Evolutionary conservation across 1,284 basidiomycete genomes (phyloP).

Genomic region (Ustilago xerochloae): DNA sequence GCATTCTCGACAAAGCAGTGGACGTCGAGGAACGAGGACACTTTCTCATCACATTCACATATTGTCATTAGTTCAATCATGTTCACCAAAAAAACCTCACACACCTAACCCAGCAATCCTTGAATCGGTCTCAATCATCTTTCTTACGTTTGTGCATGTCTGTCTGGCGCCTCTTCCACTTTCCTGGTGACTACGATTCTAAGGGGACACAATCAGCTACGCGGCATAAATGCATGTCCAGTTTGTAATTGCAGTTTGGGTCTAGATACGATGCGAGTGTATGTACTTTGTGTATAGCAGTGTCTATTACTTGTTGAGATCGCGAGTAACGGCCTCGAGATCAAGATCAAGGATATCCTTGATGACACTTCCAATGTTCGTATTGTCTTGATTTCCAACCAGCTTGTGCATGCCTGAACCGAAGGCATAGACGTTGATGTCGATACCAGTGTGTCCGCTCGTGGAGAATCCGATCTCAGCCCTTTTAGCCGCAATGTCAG

Average conservation of each 20-base stretch:
- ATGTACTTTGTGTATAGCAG: neutral
- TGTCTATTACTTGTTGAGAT: conserved; percentile 29
- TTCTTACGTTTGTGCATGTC: neutral
- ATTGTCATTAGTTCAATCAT: conserved; percentile 13
- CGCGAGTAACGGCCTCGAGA: conserved; percentile 50
- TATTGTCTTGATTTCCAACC: conserved; percentile 69
- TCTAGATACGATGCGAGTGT: neutral
- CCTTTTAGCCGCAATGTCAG: conserved; percentile 54
- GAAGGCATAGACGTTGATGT: conserved; percentile 69
- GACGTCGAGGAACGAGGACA: neutral
- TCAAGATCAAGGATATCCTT: conserved; percentile 50
- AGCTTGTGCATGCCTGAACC: conserved; percentile 58
- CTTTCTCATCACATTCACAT: neutral
- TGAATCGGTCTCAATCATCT: conserved; percentile 18
- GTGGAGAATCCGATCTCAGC: conserved; percentile 70
- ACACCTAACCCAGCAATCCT: conserved; percentile 20
- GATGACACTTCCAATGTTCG: conserved; percentile 63
- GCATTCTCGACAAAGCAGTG: conserved; percentile 1
- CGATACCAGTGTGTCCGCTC: conserved; percentile 69
- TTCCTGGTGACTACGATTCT: too few species aligned
- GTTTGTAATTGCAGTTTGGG: neutral
- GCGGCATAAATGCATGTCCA: neutral
- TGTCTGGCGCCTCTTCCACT: neutral
- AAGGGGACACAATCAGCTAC: too few species aligned
- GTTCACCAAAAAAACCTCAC: conserved; percentile 1